Percentiles rank a stretch among this genome's conserved stretches.
Evolutionary conservation across 257 asterid species (phyloP).

Genomic region (Nicotiana knightiana): DNA sequence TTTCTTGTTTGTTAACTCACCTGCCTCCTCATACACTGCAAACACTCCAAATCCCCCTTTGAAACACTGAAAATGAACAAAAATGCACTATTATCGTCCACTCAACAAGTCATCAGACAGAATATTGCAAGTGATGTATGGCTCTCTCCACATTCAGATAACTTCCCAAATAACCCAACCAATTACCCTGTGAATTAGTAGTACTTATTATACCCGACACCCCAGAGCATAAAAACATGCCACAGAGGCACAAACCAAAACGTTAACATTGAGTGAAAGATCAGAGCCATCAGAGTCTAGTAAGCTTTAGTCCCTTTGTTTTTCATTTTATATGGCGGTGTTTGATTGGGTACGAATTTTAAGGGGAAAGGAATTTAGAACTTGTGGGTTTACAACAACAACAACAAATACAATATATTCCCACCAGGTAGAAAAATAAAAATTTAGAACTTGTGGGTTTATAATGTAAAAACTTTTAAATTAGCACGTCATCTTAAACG

Average conservation of each 20-base stretch:
- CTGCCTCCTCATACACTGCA: constrained; percentile 70
- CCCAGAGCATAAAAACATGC: not conserved
- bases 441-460: too few relatives aligned
- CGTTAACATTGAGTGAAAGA: not conserved
- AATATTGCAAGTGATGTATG: constrained; percentile 9
- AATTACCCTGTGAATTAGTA: not conserved
- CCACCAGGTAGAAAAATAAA: too few relatives aligned
- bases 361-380: too few relatives aligned
- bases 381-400: too few relatives aligned
- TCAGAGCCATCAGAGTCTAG: not conserved
- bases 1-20: constrained; percentile 47
- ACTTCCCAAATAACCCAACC: not conserved
- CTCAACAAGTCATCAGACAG: not conserved
- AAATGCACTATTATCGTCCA: not conserved
- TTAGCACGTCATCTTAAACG: too few relatives aligned
- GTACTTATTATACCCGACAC: not conserved
- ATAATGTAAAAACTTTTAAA: too few relatives aligned
- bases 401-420: too few relatives aligned
- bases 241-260: not conserved
- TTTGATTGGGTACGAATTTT: too few relatives aligned
- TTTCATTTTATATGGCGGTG: too few relatives aligned
- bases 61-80: constrained; percentile 40
- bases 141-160: not conserved
- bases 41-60: constrained; percentile 65
- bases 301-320: not conserved